Evolutionary conservation across 2,329 filamentous ascomycete genomes (phyloP).

Genomic region (Paracamarosporium sp.): DNA sequence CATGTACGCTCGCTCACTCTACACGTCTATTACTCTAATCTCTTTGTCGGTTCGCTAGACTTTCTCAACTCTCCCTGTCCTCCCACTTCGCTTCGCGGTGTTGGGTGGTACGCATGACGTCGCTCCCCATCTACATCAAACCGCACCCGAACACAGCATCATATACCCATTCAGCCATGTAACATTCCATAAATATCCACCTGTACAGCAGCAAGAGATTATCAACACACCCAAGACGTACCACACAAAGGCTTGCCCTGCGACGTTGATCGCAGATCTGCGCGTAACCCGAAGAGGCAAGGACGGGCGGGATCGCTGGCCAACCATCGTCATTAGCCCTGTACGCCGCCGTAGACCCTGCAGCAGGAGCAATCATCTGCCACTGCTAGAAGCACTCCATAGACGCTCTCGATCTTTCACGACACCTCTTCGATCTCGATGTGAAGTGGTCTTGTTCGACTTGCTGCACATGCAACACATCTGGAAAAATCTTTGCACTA

Average conservation of each 20-base stretch:
- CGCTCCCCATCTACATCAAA: background rate
- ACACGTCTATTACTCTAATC: no score
- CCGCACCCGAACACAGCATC: background rate
- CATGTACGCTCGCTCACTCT: no score
- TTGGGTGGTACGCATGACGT: conserved; percentile 3
- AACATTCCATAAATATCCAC: background rate
- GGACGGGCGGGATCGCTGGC: conserved; percentile 15
- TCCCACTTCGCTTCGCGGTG: no score
- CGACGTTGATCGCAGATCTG: background rate
- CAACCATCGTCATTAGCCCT: conserved; percentile 12
- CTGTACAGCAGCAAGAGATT: background rate
- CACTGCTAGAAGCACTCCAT: background rate
- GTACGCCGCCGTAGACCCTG: conserved; percentile 8
- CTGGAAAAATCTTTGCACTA: background rate
- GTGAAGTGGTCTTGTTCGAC: background rate
- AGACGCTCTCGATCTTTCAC: background rate
- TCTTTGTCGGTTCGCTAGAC: background rate
- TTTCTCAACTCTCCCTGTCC: no score
- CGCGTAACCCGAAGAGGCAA: conserved; percentile 8
- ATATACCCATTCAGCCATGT: background rate
- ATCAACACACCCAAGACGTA: background rate
- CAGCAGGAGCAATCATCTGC: conserved; percentile 9
- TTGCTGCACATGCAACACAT: background rate
- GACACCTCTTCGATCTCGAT: background rate
- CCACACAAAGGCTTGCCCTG: background rate